Base-by-base conservation (phyloP, 73 alveolate species). In the Tetrahymena thermophila region DNA sequence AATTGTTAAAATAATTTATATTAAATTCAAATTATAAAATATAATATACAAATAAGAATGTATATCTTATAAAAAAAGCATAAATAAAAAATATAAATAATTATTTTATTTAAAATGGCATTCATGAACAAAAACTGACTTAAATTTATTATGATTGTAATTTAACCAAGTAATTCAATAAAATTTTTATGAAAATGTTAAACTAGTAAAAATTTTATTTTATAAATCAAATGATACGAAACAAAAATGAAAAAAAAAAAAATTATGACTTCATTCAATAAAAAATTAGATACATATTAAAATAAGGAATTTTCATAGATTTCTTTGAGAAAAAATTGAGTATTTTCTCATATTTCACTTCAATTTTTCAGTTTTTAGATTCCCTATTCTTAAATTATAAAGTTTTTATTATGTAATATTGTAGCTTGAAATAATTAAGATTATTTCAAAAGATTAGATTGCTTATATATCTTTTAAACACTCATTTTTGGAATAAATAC, bases 281-380 rank as follows among this genome's bases (percentile, higher is more conserved):
- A 71, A 71, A 71, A 71, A 10, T 71, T 40, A 71, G 31, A 28
- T n/a, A 71, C 6, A 31, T 4, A 71, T 4, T 71, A 71, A 71
- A 71, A 71, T 28, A 71, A 31, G 89, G 89, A 71, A 71, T 71
- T 28, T 71, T 71, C 89, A 71, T 17, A 71, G 89, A 71, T 71
- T 71, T 71, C 89, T 71, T 71, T 71, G 89, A 71, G 89, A 71
- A 71, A 71, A n/a, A 71, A 71, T 71, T 71, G 89, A 71, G 89
- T 71, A 71, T 71, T 28, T 71, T 71, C 89, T 71, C 42, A 25
- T 71, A 4, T 23, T 71, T 71, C 23, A 17, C 17, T 28, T n/a
- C 40, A 71, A 71, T 28, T 71, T 71, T 71, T 71, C 89, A 23
- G 89, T 71, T 71, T 71, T 71, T 71, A 71, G 89, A 71, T 71